Percentiles rank a stretch among this genome's conserved stretches.
Conservation (phyloP, 1,284 basidiomycete genomes). For the Pholiota adiposa region DNA sequence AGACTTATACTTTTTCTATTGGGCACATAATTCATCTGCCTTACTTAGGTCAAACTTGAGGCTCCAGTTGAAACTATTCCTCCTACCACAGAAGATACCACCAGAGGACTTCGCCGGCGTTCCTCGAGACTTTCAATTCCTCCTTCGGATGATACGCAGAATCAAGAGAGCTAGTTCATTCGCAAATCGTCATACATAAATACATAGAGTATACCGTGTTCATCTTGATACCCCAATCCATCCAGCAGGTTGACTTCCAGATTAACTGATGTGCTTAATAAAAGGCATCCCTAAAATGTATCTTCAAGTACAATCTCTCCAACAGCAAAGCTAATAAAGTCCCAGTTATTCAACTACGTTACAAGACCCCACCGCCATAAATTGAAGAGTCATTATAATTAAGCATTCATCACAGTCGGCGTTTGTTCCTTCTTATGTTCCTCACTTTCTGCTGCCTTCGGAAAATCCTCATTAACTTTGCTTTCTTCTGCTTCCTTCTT, state of each 20-base stretch:
- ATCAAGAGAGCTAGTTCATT: neutral
- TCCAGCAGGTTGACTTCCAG: no score
- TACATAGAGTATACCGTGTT: no score
- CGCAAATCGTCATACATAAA: neutral
- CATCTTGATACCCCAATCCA: neutral
- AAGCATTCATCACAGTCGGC: neutral
- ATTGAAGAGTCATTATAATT: neutral
- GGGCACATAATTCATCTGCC: conserved; percentile 12
- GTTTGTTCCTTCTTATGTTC: neutral
- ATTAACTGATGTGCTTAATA: no score
- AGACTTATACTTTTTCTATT: neutral
- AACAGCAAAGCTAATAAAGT: neutral
- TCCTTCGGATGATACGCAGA: conserved; percentile 15
- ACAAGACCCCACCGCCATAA: neutral
- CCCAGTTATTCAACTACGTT: no score
- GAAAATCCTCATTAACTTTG: neutral
- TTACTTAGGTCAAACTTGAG: conserved; percentile 24
- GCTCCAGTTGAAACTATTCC: conserved; percentile 21
- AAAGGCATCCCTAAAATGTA: no score
- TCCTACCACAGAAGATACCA: conserved; percentile 16
- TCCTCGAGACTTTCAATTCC: conserved; percentile 21
- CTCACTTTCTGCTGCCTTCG: neutral
- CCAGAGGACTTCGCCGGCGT: conserved; percentile 25
- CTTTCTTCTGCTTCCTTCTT: neutral
- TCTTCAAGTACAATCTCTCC: no score